Base-by-base conservation (phyloP, 2,329 filamentous ascomycete genomes). In the Aspergillus caelatus region DNA sequence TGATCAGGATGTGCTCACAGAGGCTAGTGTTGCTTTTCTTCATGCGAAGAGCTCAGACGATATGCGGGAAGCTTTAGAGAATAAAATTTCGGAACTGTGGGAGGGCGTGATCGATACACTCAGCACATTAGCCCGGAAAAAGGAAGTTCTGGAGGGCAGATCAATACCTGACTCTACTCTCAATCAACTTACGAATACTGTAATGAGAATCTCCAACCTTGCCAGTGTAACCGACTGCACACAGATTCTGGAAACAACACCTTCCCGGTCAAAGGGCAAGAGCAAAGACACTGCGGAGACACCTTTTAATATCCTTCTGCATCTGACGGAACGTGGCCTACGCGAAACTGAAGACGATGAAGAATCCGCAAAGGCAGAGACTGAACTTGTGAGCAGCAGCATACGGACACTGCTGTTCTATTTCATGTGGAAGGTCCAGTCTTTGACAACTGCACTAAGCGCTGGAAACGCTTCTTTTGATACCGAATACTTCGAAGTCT, bases 361-460 rank as follows among this genome's bases (percentile, higher is more conserved):
- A 50, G 89, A 91, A 16, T 84, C 89, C 30, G 91, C 93, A 66
- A 88, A 88, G 50, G 82, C 92, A 14, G 94, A 98, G 76, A 91
- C 95, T 68, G 89, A 92, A 67, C 83, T 95, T 50, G 89, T 93
- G 8, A 84, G 87, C 2, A 90, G 89, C 70, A 90, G 93, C 34
- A 91, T 96, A 71, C 90, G 91, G 68, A 85, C 89, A 2, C 84
- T 91, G 57, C 85, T 93, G 54, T 93, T 96, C 79, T 98, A 97
- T 80, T 96, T 97, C 75, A 92, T 96, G 88, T 99, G 95, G 95
- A 94, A 95, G 74, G 86, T 91, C 26, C 86, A 88, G 59, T 82
- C 84, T 58, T 72, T 92, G 64, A 82, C 83, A 65, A 81, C 84
- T 60, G 77, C 85, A 19, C 77, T 92, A 41, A 79, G 83, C 19